A percentile compares a stretch with the other conserved stretches of the same genome.
phyloP scores from a whole-genome alignment of 2,329 filamentous ascomycete species.

The Pestalotiopsis sp. region DNA sequence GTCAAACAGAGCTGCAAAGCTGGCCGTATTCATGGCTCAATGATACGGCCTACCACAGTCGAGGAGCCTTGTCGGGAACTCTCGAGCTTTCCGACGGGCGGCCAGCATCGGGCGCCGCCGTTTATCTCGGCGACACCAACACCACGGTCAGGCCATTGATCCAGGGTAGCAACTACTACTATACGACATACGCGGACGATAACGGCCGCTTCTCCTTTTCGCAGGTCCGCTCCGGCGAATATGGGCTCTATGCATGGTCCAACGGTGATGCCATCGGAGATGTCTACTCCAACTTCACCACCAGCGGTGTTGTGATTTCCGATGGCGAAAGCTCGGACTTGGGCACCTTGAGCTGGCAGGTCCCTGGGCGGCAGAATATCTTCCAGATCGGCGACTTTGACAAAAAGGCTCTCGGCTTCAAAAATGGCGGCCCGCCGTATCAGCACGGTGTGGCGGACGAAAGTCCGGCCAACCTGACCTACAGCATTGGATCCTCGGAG shows the following conservation, averaged over 20 bases:
- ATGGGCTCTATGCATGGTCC: conserved; percentile 51
- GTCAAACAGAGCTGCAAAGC: conserved; percentile 37
- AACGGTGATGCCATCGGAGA: conserved; percentile 44
- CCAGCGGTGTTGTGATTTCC: conserved; percentile 39
- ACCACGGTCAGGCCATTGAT: conserved; percentile 45
- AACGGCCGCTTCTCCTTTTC: conserved; percentile 44
- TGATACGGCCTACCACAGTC: conserved; percentile 44
- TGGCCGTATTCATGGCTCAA: conserved; percentile 54
- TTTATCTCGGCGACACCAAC: conserved; percentile 51
- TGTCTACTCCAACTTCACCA: conserved; percentile 44
- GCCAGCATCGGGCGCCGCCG: conserved; percentile 47
- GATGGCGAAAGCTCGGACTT: conserved; percentile 36
- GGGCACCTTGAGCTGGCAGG: conserved; percentile 40
- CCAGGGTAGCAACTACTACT: conserved; percentile 50
- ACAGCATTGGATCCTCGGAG: conserved; percentile 38
- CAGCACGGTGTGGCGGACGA: conserved; percentile 44
- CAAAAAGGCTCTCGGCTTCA: conserved; percentile 45
- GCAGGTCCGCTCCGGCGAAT: conserved; percentile 44
- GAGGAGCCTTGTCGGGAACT: conserved; percentile 44
- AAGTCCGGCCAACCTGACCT: conserved; percentile 48
- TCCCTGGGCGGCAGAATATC: conserved; percentile 36
- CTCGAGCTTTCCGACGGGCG: conserved; percentile 48
- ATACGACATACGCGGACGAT: conserved; percentile 45
- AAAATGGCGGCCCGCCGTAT: conserved; percentile 41
- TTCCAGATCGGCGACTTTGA: conserved; percentile 53